Conservation (phyloP, 73 alveolate species). For the Tetrahymena malaccensis region DNA sequence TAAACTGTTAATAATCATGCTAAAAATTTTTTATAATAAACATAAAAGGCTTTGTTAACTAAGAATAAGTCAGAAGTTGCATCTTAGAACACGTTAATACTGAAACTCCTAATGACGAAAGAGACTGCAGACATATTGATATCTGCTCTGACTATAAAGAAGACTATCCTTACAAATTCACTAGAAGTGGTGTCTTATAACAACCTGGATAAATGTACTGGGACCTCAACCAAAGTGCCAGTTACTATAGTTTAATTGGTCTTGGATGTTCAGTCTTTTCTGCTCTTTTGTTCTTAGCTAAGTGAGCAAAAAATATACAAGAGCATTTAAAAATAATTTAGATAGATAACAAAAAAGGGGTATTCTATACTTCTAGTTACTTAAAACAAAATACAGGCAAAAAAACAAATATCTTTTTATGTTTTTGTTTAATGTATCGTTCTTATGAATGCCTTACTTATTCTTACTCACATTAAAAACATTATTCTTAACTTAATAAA, state of each 20-base stretch:
- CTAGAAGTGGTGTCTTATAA: not conserved
- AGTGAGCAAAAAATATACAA: not conserved
- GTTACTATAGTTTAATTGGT: not conserved
- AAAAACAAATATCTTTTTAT: not conserved
- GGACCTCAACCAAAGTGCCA: not conserved
- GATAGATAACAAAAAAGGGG: not conserved
- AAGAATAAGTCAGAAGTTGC: not conserved
- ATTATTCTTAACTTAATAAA: not conserved
- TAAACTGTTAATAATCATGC: not conserved
- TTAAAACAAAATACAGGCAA: not conserved
- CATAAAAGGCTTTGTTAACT: not conserved
- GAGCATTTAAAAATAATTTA: not conserved
- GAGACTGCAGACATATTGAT: not conserved
- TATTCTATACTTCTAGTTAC: not conserved
- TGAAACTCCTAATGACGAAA: not conserved
- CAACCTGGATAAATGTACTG: slow-evolving; percentile 1
- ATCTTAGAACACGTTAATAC: not conserved
- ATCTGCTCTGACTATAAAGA: not conserved
- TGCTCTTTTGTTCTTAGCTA: not conserved
- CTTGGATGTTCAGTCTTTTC: not conserved
- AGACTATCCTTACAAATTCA: not conserved
- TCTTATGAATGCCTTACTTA: not conserved
- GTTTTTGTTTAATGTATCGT: not conserved
- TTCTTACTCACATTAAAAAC: not conserved
- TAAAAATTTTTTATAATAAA: not conserved